Evolutionary conservation across 2,329 filamentous ascomycete species (phyloP).

Genomic region (Colletotrichum neosansevieriae): DNA sequence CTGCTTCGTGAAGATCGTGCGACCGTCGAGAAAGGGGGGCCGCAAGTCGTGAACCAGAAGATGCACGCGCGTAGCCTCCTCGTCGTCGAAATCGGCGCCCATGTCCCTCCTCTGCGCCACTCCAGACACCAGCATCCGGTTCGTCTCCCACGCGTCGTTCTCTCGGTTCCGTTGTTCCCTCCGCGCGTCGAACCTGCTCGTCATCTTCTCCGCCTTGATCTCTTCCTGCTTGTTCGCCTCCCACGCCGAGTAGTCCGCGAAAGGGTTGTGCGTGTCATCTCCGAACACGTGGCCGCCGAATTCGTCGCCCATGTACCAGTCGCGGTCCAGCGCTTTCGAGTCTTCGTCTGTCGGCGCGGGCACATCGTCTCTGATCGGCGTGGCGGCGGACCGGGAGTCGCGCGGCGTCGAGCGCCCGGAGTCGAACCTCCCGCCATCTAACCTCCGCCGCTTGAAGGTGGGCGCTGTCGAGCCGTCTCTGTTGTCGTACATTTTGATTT

Average conservation of each 20-base stretch:
- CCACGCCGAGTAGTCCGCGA: constrained; percentile 80
- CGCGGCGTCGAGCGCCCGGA: constrained; percentile 56
- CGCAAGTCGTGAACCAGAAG: constrained; percentile 92
- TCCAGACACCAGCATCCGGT: constrained; percentile 96
- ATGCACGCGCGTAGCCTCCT: constrained; percentile 90
- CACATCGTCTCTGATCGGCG: constrained; percentile 59
- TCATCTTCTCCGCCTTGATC: constrained; percentile 83
- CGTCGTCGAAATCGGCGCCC: constrained; percentile 87
- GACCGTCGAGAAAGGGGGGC: constrained; percentile 93
- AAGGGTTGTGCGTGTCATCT: constrained; percentile 93
- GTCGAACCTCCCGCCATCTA: constrained; percentile 61
- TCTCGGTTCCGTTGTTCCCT: constrained; percentile 91
- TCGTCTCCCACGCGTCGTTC: constrained; percentile 98
- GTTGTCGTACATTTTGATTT: constrained; percentile 47
- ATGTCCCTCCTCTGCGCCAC: constrained; percentile 91
- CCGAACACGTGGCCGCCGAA: constrained; percentile 85
- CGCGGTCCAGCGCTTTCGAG: constrained; percentile 81
- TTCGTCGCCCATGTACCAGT: constrained; percentile 94
- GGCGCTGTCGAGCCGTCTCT: constrained; percentile 45
- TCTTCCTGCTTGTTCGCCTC: constrained; percentile 80
- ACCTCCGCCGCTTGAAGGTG: constrained; percentile 74
- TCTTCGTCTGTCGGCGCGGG: constrained; percentile 77
- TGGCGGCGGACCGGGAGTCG: constrained; percentile 51
- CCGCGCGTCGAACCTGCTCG: constrained; percentile 74
- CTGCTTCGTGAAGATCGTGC: constrained; percentile 97